Conservation (phyloP, 2,329 filamentous ascomycete species). For the Diaporthe velutina region DNA sequence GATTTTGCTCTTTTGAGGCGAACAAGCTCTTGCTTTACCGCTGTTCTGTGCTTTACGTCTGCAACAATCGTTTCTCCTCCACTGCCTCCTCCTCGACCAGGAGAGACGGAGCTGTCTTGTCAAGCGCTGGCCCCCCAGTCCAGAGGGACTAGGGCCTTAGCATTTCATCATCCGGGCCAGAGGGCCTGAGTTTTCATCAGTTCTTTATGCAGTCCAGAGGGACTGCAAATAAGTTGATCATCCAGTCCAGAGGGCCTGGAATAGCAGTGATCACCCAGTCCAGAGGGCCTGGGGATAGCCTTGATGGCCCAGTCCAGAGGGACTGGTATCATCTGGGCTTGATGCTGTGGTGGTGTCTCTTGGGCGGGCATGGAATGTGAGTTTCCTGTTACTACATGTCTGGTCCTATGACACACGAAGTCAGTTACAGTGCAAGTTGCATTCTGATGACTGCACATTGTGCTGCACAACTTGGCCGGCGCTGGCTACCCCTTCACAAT, state of each 20-base stretch:
- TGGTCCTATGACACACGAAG: background rate
- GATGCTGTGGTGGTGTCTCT: background rate
- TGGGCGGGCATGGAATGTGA: background rate
- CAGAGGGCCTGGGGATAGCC: background rate
- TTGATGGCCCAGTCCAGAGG: background rate
- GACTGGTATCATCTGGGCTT: background rate
- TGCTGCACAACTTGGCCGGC: background rate
- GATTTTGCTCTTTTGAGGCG: background rate
- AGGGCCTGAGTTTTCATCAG: background rate
- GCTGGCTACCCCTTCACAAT: background rate
- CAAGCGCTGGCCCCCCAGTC: background rate
- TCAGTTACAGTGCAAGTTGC: background rate
- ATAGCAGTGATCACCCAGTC: background rate
- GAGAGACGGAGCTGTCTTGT: background rate
- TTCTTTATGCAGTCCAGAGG: background rate
- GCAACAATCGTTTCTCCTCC: background rate
- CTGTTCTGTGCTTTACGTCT: slow-evolving; percentile 7
- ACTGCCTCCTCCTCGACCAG: background rate
- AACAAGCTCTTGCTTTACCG: background rate
- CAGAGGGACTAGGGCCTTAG: background rate
- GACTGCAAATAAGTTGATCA: background rate
- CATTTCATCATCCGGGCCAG: background rate
- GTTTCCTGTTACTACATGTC: background rate
- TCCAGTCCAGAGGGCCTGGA: background rate
- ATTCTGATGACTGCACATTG: background rate